Percentiles rank a stretch among this genome's conserved stretches.
These are phyloP conservation scores for Pulveroboletus frians DNA, from an alignment of 768 basidiomycete species.

Conservation along the genomic window DNA sequence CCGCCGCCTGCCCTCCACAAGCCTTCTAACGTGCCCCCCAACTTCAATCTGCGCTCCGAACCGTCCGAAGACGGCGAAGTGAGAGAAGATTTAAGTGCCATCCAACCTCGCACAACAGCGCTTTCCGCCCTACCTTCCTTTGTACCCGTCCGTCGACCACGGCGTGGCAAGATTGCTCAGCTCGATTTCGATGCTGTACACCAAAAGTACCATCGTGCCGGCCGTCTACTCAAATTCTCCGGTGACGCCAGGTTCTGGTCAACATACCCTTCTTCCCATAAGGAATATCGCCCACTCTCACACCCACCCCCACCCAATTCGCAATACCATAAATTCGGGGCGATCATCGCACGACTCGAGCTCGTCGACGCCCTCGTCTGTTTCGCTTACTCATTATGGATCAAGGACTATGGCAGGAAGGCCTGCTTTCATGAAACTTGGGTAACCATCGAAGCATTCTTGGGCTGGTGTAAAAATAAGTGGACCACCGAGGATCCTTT, in stretches of 20 bases:
- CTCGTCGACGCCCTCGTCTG: conserved; percentile 77
- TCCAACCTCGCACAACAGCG: conserved; percentile 22
- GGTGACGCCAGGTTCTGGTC: conserved; percentile 78
- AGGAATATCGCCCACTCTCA: conserved; percentile 57
- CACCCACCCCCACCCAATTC: conserved; percentile 64
- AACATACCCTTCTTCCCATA: conserved; percentile 58
- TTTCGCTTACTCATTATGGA: conserved; percentile 83
- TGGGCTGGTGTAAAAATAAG: conserved; percentile 69
- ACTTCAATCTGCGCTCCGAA: conserved; percentile 33
- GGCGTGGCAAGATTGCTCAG: conserved; percentile 47
- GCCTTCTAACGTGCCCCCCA: conserved; percentile 20
- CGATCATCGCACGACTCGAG: conserved; percentile 72
- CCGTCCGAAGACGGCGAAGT: conserved; percentile 46
- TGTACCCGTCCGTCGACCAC: conserved; percentile 63
- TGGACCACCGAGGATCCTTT: conserved; percentile 45
- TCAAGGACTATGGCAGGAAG: conserved; percentile 56
- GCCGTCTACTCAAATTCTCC: conserved; percentile 77
- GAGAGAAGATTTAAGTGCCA: conserved; percentile 33
- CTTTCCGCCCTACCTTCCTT: conserved; percentile 30
- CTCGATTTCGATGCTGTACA: conserved; percentile 57
- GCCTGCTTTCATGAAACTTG: conserved; percentile 58
- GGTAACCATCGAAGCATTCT: conserved; percentile 62
- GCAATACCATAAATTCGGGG: conserved; percentile 69
- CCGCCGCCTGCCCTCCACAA: conserved; percentile 16
- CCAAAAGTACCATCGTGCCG: conserved; percentile 63